Conservation (phyloP, 2,329 filamentous ascomycete species). For the Pleomassaria siparia region DNA sequence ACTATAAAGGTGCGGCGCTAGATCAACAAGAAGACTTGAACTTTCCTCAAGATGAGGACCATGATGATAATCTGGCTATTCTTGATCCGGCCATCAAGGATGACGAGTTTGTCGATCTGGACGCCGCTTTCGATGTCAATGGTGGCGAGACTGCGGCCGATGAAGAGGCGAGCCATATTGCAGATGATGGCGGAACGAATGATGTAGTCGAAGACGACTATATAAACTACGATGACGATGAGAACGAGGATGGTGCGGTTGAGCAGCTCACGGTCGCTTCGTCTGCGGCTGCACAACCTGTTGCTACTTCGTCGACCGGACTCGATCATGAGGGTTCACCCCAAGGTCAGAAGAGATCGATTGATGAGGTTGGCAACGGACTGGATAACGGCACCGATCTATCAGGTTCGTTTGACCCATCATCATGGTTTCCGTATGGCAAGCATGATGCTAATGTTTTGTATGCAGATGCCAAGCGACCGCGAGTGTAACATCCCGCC, state of each 20-base stretch:
- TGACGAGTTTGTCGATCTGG: not conserved
- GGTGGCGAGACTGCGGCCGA: not conserved
- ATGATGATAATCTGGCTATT: conserved; percentile 5
- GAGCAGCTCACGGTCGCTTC: conserved; percentile 25
- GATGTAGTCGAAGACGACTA: conserved; percentile 2
- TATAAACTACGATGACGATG: conserved; percentile 21
- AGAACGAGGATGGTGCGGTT: conserved; percentile 24
- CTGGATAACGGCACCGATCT: conserved; percentile 26
- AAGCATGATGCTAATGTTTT: conserved; percentile 13
- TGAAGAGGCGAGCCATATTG: not conserved
- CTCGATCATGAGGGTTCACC: conserved; percentile 22
- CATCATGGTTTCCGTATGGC: not conserved
- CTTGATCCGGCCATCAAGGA: not conserved
- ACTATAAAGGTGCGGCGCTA: conserved; percentile 18
- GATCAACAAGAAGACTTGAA: conserved; percentile 18
- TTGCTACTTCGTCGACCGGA: conserved; percentile 26
- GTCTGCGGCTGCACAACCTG: conserved; percentile 31
- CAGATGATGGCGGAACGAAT: not conserved
- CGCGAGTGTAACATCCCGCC: conserved; percentile 28
- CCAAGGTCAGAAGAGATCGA: conserved; percentile 37
- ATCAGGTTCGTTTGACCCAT: conserved; percentile 23
- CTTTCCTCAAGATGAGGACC: conserved; percentile 14
- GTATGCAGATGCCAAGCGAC: conserved; percentile 32
- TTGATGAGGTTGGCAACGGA: conserved; percentile 36
- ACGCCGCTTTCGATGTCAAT: not conserved